A percentile compares a stretch with the other conserved stretches of the same genome.
These are phyloP conservation scores for Skeletonema grethae DNA, from an alignment of 108 stramenopile genomes.

Conservation along the genomic window DNA sequence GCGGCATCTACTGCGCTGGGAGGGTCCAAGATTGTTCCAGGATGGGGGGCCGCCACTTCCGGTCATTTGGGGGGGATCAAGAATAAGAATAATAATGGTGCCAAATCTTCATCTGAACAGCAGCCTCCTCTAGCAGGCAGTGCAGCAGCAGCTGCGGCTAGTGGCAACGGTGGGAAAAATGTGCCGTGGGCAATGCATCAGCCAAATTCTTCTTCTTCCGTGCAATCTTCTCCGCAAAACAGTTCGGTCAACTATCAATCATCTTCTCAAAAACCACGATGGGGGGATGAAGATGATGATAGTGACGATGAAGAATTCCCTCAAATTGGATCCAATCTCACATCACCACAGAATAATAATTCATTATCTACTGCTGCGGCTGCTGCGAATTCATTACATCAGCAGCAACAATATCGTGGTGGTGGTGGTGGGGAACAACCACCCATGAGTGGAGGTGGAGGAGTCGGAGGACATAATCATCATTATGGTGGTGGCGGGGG, in stretches of 20 bases:
- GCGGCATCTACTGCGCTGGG: neutral
- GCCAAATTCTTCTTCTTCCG: neutral
- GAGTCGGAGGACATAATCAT: neutral
- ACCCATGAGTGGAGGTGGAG: neutral
- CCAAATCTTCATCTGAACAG: neutral
- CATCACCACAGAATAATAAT: neutral
- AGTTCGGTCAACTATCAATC: constrained; percentile 6
- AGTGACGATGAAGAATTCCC: constrained; percentile 1
- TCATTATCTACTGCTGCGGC: neutral
- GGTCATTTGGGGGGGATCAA: constrained; percentile 8
- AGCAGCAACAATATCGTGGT: constrained; percentile 4
- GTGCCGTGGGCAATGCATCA: constrained; percentile 6
- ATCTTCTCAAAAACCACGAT: constrained; percentile 4
- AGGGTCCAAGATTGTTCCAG: constrained; percentile 5
- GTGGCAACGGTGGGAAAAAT: neutral
- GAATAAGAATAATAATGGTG: neutral
- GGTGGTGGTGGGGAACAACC: neutral
- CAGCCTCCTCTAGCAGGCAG: neutral
- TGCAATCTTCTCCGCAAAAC: neutral
- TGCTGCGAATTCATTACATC: neutral
- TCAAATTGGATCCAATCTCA: neutral
- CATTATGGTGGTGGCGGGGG: neutral
- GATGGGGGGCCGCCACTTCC: constrained; percentile 4
- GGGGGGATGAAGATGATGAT: constrained; percentile 1
- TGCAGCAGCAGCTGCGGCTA: neutral